Base-by-base conservation (phyloP, 441 rosid species). In the Erodium trifolium region DNA sequence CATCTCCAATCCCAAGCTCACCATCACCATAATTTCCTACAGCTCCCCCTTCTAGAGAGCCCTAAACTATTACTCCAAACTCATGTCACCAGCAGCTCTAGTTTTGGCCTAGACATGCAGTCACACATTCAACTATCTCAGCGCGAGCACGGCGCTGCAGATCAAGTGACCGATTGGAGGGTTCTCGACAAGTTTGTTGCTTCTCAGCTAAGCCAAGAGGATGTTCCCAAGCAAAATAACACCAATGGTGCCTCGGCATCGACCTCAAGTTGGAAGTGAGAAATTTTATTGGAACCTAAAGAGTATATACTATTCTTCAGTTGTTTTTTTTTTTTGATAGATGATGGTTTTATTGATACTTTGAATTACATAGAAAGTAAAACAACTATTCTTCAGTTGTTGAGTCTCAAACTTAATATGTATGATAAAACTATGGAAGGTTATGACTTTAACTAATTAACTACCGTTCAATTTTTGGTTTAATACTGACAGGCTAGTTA, bases 131-230 rank as follows among this genome's bases (percentile, higher is more conserved):
- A 70, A 62, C 12, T 84, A 89, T 57, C 90, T 80, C 73, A 85
- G 27, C 27, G 2, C 27, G 27, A n/a, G n/a, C n/a, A n/a, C n/a
- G n/a, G n/a, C n/a, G n/a, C n/a, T 18, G 84, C 76, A 31, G 92
- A 90, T 66, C 91, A 88, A 79, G 87, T 87, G 31, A 92, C 90
- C 0, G 99, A 94, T 73, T 94, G 99, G 99, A 84, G 98, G 63
- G 90, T 90, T 14, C 89, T 94, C n/a, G 98, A 94, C 78, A 92
- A 94, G 73, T 92, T 94, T 67, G 98, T 94, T 6, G 99, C 99
- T 0, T 94, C 96, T 67, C 99, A 94, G 78, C 86, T 94, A 9
- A 90, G 98, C 81, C 88, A 90, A 41, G 99, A 81, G 82, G 87
- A 76, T 23, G 27, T 0, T 23, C 27, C 2, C 27, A 23, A 23